phyloP scores from a whole-genome alignment of 1,284 basidiomycete species.

The Boletus sp. region DNA sequence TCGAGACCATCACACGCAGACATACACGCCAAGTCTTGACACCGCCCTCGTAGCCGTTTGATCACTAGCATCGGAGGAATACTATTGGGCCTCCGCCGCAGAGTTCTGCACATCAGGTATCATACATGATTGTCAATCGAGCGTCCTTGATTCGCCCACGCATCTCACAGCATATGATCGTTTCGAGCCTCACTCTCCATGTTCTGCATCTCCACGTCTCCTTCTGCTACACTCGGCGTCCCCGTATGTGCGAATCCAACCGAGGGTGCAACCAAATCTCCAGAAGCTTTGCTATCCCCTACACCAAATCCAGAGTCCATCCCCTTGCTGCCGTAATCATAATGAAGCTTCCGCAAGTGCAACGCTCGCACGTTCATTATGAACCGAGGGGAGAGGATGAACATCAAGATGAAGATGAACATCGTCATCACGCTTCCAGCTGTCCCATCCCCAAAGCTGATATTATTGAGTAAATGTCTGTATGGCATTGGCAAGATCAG shows the following conservation, averaged over 20 bases:
- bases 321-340: neutral
- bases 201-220: constrained; percentile 11
- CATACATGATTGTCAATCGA: neutral
- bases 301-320: constrained; percentile 24
- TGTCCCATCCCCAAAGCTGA: constrained; percentile 5
- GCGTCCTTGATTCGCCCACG: neutral
- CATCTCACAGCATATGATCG: neutral
- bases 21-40: neutral
- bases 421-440: neutral
- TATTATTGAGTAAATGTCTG: constrained; percentile 19
- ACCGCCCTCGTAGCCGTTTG: no score
- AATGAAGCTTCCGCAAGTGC: neutral
- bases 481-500: neutral
- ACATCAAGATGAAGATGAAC: constrained; percentile 11
- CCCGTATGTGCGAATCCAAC: neutral
- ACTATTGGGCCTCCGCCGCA: neutral
- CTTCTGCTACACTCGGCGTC: neutral
- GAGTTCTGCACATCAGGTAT: neutral
- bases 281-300: neutral
- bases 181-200: neutral
- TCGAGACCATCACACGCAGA: neutral
- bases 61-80: neutral
- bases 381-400: constrained; percentile 19
- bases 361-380: constrained; percentile 23
- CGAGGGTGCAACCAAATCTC: neutral